A percentile compares a stretch with the other conserved stretches of the same genome.
Conservation (phyloP, 2,329 filamentous ascomycete genomes). For the Fusarium sublunatum region DNA sequence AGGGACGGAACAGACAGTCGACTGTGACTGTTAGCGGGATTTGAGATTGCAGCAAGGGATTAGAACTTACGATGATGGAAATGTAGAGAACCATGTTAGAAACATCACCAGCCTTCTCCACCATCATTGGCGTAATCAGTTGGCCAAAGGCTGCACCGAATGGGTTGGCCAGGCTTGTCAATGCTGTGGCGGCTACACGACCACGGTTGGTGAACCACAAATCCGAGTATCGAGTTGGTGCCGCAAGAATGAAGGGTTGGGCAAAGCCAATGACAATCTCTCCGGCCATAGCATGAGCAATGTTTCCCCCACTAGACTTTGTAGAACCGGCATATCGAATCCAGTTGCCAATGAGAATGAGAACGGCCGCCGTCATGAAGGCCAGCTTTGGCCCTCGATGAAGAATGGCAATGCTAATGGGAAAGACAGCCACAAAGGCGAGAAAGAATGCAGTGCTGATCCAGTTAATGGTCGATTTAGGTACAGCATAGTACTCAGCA, state of each 20-base stretch:
- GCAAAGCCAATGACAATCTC: constrained; percentile 90
- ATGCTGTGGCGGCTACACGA: constrained; percentile 86
- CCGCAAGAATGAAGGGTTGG: constrained; percentile 91
- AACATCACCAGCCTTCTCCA: constrained; percentile 70
- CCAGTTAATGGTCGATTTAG: constrained; percentile 88
- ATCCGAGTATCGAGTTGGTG: constrained; percentile 91
- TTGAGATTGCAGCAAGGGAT: background rate
- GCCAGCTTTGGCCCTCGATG: constrained; percentile 83
- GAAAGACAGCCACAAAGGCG: constrained; percentile 79
- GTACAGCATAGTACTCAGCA: constrained; percentile 79
- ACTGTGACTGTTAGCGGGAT: constrained; percentile 44
- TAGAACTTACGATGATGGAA: constrained; percentile 75
- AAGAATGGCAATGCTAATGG: constrained; percentile 79
- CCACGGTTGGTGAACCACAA: constrained; percentile 91
- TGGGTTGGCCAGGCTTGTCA: constrained; percentile 88
- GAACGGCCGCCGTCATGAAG: constrained; percentile 76
- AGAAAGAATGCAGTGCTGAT: constrained; percentile 89
- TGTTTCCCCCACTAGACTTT: constrained; percentile 68
- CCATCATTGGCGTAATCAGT: constrained; percentile 84
- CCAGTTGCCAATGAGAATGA: constrained; percentile 90
- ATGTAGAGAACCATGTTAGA: constrained; percentile 88
- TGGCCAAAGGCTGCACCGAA: constrained; percentile 90
- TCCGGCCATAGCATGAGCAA: constrained; percentile 85
- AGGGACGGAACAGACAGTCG: constrained; percentile 69
- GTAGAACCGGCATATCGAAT: constrained; percentile 80